These are phyloP conservation scores for Calonectria naviculata DNA, from an alignment of 2,329 filamentous ascomycete species.

Conservation along the genomic window DNA sequence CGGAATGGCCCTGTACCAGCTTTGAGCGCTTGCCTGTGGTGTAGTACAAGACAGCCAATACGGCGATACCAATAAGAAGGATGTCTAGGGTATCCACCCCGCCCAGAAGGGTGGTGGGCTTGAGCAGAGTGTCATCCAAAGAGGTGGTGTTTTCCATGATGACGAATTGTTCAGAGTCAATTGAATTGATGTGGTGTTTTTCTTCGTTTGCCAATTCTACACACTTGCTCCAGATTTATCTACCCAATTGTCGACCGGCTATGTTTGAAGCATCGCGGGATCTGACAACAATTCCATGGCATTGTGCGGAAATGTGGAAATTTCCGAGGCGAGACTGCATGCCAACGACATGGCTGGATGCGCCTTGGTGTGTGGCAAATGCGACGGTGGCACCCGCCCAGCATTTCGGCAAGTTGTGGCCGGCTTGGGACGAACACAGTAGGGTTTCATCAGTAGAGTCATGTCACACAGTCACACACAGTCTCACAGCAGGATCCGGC, in stretches of 20 bases:
- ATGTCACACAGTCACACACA: too few relatives aligned
- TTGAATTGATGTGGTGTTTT: neutral
- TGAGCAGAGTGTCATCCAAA: neutral
- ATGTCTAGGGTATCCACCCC: slow-evolving; percentile 9
- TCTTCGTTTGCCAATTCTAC: neutral
- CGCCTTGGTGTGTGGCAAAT: neutral
- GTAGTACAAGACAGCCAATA: neutral
- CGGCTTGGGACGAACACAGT: neutral
- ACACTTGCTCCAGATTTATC: neutral
- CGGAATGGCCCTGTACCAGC: neutral
- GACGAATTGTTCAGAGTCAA: neutral
- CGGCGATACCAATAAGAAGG: neutral
- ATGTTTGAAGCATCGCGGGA: neutral
- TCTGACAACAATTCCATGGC: neutral
- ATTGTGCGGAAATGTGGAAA: neutral
- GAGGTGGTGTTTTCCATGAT: neutral
- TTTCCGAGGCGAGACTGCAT: neutral
- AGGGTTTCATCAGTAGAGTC: neutral
- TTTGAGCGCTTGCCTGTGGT: neutral
- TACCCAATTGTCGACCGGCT: neutral
- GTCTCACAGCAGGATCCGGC: neutral
- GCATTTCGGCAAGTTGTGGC: neutral
- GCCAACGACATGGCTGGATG: neutral
- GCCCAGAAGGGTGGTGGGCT: neutral
- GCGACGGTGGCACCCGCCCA: neutral